Evolutionary conservation across 345 rosid species (phyloP), one percentile per base, ranked within the genome.

Genomic region (Dovyalis caffra): DNA sequence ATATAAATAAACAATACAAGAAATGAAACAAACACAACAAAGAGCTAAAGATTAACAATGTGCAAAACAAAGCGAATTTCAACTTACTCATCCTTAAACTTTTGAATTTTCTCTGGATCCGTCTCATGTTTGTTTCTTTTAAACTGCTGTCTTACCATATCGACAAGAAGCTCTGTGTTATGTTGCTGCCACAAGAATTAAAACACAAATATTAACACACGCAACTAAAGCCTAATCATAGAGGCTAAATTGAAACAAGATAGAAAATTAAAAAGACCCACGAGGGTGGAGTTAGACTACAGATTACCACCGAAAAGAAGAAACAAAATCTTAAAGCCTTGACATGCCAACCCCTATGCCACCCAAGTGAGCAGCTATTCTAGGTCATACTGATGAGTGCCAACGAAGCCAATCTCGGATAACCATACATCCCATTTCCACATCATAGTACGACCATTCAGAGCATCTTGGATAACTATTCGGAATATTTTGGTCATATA

Each of bases 21-120:
- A 51, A 51, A 51, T 26, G 61, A 57, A 12, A 37, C 25, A 26
- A 31, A 11, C 64, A 61, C 16, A 61, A 28, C 20, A 61, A 61
- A 33, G 18, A 28, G 43, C 32, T 14, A 20, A 33, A 64, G 15
- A 65, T 6, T 3, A 21, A 65, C 11, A 51, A 20, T 7, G 11
- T 51, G 57, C 2, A 51, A 51, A 51, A 34, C 37, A 49, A 68
- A 35, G n/a, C 29, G 58, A 68, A 47, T 12, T 10, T 31, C 74
- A 74, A 86, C 97, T 90, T 71, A 93, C 99, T 90, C 97, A 70
- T 93, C 98, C 84, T 91, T 93, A 74, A 93, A 76, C 79, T 91
- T 88, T 69, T 93, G 95, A 81, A 95, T 93, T 84, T 93, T 93
- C 77, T 87, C 92, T 3, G 95, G 92, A 84, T 95, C 97, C 6